Evolutionary conservation across 2,329 filamentous ascomycete species (phyloP).

Genomic region (Tolypocladium sp.): DNA sequence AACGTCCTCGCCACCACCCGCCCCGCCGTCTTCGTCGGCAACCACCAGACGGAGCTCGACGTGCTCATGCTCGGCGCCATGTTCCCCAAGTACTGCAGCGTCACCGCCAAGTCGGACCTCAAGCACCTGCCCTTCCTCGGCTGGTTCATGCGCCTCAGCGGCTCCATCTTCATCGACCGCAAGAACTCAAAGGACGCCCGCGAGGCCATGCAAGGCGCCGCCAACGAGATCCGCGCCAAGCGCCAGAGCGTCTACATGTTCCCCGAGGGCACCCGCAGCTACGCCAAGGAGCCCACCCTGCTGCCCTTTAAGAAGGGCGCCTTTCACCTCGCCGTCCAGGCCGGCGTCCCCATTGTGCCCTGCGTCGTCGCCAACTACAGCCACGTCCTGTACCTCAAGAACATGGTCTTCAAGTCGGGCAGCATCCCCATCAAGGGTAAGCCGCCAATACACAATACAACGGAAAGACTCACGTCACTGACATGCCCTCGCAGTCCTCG

Average conservation of each 20-base stretch:
- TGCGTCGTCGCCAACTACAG: conserved; percentile 75
- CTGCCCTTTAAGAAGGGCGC: conserved; percentile 99
- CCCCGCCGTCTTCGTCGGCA: conserved; percentile 85
- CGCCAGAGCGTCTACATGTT: conserved; percentile 78
- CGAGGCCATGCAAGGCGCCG: conserved; percentile 76
- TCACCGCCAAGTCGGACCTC: conserved; percentile 84
- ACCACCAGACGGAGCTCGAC: conserved; percentile 95
- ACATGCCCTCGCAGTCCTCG: conserved; percentile 47
- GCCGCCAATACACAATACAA: conserved; percentile 8
- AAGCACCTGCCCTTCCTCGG: conserved; percentile 76
- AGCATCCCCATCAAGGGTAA: conserved; percentile 67
- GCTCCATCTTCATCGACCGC: conserved; percentile 92
- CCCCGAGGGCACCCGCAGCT: conserved; percentile 87
- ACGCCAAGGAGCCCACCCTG: conserved; percentile 69
- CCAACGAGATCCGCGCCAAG: conserved; percentile 63
- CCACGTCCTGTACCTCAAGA: conserved; percentile 58
- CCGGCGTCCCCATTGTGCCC: conserved; percentile 85
- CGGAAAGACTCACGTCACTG: not conserved
- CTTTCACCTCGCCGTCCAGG: conserved; percentile 91
- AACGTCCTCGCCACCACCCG: conserved; percentile 54
- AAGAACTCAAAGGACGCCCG: conserved; percentile 74
- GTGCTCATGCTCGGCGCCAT: conserved; percentile 82
- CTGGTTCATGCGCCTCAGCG: conserved; percentile 86
- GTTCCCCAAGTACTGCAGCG: conserved; percentile 85
- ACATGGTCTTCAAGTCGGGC: conserved; percentile 56